phyloP scores from a whole-genome alignment of 2,329 filamentous ascomycete genomes.

The Alternaria ventricosa region DNA sequence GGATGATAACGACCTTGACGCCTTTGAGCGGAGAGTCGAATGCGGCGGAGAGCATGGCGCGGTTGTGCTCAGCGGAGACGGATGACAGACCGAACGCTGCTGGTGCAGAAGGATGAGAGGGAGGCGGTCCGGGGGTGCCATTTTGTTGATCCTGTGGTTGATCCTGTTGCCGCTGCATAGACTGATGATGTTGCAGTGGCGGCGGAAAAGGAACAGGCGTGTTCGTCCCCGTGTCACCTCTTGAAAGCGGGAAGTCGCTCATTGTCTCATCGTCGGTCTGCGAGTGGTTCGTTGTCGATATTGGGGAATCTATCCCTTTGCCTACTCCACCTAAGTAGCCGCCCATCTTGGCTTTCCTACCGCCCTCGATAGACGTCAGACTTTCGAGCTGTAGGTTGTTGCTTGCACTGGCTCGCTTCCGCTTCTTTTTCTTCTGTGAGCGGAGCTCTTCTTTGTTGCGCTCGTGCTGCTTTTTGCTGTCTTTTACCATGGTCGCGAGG shows the following conservation, averaged over 20 bases:
- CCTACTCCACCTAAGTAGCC: conserved; percentile 2
- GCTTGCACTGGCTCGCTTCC: conserved; percentile 62
- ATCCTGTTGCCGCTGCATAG: neutral
- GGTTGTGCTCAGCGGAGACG: conserved; percentile 35
- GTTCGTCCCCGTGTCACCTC: conserved; percentile 24
- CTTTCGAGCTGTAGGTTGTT: conserved; percentile 40
- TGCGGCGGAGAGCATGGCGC: conserved; percentile 34
- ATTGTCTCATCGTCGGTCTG: conserved; percentile 36
- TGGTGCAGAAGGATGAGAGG: conserved; percentile 30
- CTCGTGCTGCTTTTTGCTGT: conserved; percentile 50
- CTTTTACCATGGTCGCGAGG: conserved; percentile 74
- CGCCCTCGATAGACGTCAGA: neutral
- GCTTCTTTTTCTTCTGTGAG: conserved; percentile 60
- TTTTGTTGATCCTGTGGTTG: neutral
- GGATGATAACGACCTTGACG: conserved; percentile 84
- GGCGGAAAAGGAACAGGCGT: conserved; percentile 21
- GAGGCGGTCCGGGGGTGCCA: neutral
- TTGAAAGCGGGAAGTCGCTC: conserved; percentile 30
- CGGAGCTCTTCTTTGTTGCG: conserved; percentile 39
- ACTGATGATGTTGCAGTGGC: neutral
- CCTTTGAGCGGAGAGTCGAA: conserved; percentile 66
- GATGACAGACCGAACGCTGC: conserved; percentile 30
- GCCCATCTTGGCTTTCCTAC: conserved; percentile 24
- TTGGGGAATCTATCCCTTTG: conserved; percentile 22
- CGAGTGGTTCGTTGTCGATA: conserved; percentile 6